Evolutionary conservation across 495 filamentous ascomycete genomes (phyloP), one percentile per base, ranked within the genome.

Genomic region (Lasiosphaeris hirsuta): DNA sequence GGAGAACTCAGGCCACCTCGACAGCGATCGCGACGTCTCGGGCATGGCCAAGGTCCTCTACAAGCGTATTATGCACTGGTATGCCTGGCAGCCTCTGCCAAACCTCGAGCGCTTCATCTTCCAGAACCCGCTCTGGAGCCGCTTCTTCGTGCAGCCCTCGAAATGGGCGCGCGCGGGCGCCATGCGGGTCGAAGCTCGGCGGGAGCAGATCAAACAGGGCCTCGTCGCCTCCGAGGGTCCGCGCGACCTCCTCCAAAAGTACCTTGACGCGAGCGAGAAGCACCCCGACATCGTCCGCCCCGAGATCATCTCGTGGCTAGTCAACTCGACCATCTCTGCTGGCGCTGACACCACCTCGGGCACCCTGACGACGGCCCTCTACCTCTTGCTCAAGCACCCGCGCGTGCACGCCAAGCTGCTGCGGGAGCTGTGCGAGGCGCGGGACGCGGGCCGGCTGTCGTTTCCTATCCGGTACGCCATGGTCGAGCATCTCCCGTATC

Each of bases 321-420:
- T 72, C 10, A 71, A 67, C 48, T 69, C 69, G 35, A 75, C 72
- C 58, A 72, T 85, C 66, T 79, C 82, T 23, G 84, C 80, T 13
- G 82, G 82, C 10, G 75, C 72, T 14, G 82, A 79, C 38, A 84
- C 82, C 0, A 84, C 82, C 3, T 78, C 80, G 9, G 75, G 80
- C 34, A 76, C 76, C 1, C 65, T 85, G 51, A 66, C 72, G 14
- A 79, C 78, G 41, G 70, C 72, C 17, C 59, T 86, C 56, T 84
- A 76, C 68, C 69, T 73, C 43, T 69, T 86, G 1, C 54, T 83
- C 46, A 70, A 69, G 19, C 77, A 81, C 61, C 78, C 78, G 0
- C n/a, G 54, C 0, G 65, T 54, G 10, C 55, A 82, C 10, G 56
- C 57, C 15, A 78, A 73, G 52, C 71, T 88, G 1, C 34, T 44